These are phyloP conservation scores for Monosporozyma yasuniensis DNA, from an alignment of 805 yeast species.

Conservation along the genomic window DNA sequence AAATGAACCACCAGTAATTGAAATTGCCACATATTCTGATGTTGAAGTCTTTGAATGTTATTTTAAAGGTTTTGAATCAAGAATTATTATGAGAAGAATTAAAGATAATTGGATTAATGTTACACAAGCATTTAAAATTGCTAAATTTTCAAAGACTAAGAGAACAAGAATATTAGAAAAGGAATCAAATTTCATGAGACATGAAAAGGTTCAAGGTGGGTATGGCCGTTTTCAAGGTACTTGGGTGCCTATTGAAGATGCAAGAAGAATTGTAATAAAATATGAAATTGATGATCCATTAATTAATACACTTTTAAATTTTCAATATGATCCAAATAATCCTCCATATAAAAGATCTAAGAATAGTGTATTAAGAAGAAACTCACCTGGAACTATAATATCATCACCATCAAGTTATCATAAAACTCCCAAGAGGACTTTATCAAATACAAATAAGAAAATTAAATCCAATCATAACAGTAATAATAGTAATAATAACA, in stretches of 20 bases:
- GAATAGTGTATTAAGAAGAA: constrained; percentile 25
- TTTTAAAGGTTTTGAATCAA: constrained; percentile 39
- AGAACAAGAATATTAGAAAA: constrained; percentile 68
- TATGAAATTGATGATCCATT: constrained; percentile 44
- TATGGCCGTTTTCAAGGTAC: constrained; percentile 82
- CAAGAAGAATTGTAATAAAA: constrained; percentile 46
- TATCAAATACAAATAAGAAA: constrained; percentile 5
- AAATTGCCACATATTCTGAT: constrained; percentile 41
- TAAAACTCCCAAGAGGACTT: constrained; percentile 26
- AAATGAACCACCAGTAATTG: constrained; percentile 10
- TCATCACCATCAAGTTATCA: constrained; percentile 30
- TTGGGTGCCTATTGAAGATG: constrained; percentile 69
- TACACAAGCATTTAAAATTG: constrained; percentile 71
- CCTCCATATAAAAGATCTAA: constrained; percentile 37
- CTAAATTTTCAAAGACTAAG: constrained; percentile 69
- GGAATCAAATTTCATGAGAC: constrained; percentile 57
- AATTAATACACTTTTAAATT: constrained; percentile 43
- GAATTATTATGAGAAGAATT: constrained; percentile 66
- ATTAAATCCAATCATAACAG: constrained; percentile 6
- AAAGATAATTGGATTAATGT: constrained; percentile 91
- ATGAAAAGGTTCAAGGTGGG: constrained; percentile 79
- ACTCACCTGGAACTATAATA: constrained; percentile 26
- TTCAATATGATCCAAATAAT: constrained; percentile 39
- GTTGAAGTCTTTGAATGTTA: constrained; percentile 54
- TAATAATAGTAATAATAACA: constrained; percentile 3